Percentiles rank a stretch among this genome's conserved stretches.
Conservation (phyloP, 805 yeast genomes). For the Saturnispora dispora region DNA sequence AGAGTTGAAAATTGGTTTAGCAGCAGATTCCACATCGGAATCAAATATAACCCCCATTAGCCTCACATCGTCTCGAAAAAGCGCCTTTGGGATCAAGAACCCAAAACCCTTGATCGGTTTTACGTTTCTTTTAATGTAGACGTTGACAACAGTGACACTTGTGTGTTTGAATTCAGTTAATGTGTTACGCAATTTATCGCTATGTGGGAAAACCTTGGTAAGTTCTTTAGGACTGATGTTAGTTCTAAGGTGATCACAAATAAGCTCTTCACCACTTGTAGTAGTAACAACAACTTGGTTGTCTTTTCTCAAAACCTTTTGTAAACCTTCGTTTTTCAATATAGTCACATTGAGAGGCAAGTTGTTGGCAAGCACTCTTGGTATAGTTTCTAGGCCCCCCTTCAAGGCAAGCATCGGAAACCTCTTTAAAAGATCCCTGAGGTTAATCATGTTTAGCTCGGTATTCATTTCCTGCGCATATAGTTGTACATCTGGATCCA, state of each 20-base stretch:
- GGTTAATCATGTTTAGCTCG: conserved; percentile 29
- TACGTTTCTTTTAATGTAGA: conserved; percentile 38
- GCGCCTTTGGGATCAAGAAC: conserved; percentile 61
- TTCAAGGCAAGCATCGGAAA: conserved; percentile 55
- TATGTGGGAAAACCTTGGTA: conserved; percentile 23
- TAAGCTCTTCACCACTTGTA: conserved; percentile 9
- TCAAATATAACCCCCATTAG: conserved; percentile 86
- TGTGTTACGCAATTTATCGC: conserved; percentile 10
- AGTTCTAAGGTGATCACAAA: conserved; percentile 50
- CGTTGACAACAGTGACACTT: conserved; percentile 56
- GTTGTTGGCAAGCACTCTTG: conserved; percentile 33
- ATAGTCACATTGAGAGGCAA: conserved; percentile 37
- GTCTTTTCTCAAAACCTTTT: conserved; percentile 8
- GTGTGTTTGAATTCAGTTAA: conserved; percentile 30
- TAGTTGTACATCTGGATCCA: conserved; percentile 12
- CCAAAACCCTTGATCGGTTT: conserved; percentile 67
- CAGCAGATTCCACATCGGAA: conserved; percentile 65
- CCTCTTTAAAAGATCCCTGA: conserved; percentile 34
- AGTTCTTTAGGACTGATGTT: conserved; percentile 43
- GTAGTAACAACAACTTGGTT: conserved; percentile 16
- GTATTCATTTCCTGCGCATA: conserved; percentile 6
- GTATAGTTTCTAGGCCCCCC: conserved; percentile 47
- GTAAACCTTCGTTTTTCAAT: conserved; percentile 23
- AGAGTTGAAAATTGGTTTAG: conserved; percentile 20
- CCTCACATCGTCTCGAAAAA: conserved; percentile 33